A percentile compares a stretch with the other conserved stretches of the same genome.
These are phyloP conservation scores for Pseudodiploospora longispora DNA, from an alignment of 2,329 filamentous ascomycete genomes.

Conservation along the genomic window DNA sequence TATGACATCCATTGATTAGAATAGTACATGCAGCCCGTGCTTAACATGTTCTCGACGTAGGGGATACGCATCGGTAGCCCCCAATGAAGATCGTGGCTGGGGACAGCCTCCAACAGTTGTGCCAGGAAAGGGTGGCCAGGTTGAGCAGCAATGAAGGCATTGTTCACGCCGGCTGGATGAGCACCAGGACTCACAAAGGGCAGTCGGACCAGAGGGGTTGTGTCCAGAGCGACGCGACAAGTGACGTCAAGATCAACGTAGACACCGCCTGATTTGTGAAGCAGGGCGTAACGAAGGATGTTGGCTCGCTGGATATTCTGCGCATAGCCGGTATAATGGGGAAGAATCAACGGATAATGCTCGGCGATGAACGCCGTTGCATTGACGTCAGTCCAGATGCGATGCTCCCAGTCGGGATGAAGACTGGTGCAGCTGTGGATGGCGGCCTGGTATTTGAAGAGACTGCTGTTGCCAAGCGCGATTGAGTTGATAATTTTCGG, in stretches of 20 bases:
- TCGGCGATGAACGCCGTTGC: slow-evolving; percentile 14
- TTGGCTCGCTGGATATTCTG: slow-evolving; percentile 17
- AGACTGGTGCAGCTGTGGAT: slow-evolving; percentile 13
- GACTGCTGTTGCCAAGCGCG: slow-evolving; percentile 32
- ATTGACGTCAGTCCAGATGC: slow-evolving; percentile 16
- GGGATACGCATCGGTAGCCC: slow-evolving; percentile 16
- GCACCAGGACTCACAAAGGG: slow-evolving; percentile 14
- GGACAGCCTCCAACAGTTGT: slow-evolving; percentile 11
- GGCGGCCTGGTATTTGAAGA: slow-evolving; percentile 21
- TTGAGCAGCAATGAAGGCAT: slow-evolving; percentile 14
- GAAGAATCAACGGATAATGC: slow-evolving; percentile 14
- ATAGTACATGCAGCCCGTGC: slow-evolving; percentile 19
- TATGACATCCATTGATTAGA: slow-evolving; percentile 18
- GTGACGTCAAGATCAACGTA: slow-evolving; percentile 18
- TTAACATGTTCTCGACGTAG: slow-evolving; percentile 19
- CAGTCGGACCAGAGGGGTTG: slow-evolving; percentile 12
- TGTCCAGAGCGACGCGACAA: slow-evolving; percentile 12
- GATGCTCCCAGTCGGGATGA: slow-evolving; percentile 15
- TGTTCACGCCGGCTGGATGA: slow-evolving; percentile 17
- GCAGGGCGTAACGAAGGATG: slow-evolving; percentile 14
- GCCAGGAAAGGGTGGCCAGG: slow-evolving; percentile 12
- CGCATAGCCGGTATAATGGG: slow-evolving; percentile 14
- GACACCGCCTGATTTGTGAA: slow-evolving; percentile 16
- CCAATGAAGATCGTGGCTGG: slow-evolving; percentile 16
- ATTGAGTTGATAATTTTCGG: slow-evolving; percentile 22